phyloP scores from a whole-genome alignment of 495 filamentous ascomycete species.

The Hypomontagnella monticulosa region DNA sequence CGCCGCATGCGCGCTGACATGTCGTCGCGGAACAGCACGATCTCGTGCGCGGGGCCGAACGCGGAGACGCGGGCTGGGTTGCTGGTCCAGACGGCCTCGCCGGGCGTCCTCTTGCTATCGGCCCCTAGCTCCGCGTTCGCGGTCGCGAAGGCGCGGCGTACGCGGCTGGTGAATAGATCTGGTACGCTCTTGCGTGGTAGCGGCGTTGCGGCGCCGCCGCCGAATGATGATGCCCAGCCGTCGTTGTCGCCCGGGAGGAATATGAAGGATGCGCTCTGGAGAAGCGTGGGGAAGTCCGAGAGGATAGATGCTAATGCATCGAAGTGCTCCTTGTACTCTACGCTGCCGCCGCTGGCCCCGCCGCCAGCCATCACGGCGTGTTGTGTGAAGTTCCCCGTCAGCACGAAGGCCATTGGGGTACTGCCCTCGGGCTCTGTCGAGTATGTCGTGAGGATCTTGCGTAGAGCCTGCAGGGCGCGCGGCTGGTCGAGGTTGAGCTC shows the following conservation, averaged over 20 bases:
- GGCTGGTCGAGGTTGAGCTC: constrained; percentile 88
- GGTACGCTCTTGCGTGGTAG: constrained; percentile 80
- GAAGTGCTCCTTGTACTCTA: constrained; percentile 95
- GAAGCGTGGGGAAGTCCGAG: constrained; percentile 83
- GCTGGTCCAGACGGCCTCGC: constrained; percentile 82
- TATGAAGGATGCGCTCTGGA: constrained; percentile 82
- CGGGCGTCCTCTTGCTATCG: constrained; percentile 41
- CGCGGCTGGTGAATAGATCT: constrained; percentile 84
- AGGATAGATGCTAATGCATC: constrained; percentile 83
- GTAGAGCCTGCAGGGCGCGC: constrained; percentile 76
- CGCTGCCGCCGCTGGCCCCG: constrained; percentile 73
- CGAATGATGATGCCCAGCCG: constrained; percentile 88
- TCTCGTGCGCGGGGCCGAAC: constrained; percentile 86
- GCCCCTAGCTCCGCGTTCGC: constrained; percentile 70
- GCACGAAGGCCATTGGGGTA: constrained; percentile 78
- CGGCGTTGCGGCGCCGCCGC: constrained; percentile 78
- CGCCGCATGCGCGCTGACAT: constrained; percentile 79
- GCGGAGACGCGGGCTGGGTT: constrained; percentile 84
- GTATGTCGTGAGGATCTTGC: constrained; percentile 77
- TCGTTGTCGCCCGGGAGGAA: constrained; percentile 97
- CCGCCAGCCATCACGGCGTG: constrained; percentile 76
- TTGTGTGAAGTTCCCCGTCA: constrained; percentile 86
- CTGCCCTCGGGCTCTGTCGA: constrained; percentile 66
- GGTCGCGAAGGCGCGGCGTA: constrained; percentile 79
- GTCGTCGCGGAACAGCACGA: constrained; percentile 87